Evolutionary conservation across 208 protist genomes (phyloP), one percentile per base, ranked within the genome.

Genomic region (Leishmania amazonensis): DNA sequence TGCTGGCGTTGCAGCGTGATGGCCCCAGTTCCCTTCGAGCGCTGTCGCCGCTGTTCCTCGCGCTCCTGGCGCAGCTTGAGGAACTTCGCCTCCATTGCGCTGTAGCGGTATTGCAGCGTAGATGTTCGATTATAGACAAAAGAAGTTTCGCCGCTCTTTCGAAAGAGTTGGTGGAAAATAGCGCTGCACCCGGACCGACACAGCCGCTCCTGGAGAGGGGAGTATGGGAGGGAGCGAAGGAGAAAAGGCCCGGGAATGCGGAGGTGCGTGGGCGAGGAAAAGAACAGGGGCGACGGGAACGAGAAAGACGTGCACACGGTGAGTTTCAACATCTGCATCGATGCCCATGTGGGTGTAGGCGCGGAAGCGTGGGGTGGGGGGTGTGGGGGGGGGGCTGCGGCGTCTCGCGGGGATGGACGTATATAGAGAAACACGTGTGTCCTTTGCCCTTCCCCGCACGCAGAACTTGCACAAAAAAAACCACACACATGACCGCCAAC

Each of bases 31-130:
- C 86, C 87, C 67, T 88, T 77, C 49, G 83, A 45, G 60, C 88
- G 89, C 75, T 85, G 84, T 54, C 75, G 83, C 3, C 90, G 90
- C 40, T 84, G 81, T 83, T 89, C 91, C 78, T 94, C 89, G 1
- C 94, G 87, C 87, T 95, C 91, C 60, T 94, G 89, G 31, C 89
- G 89, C 0, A 80, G 77, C 64, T 94, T 93, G 3, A 97, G 77
- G 74, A 97, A 97, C 83, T 89, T 88, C 76, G 92, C 89, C 65
- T 91, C 88, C 88, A 86, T 89, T 78, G n/a, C 57, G 57, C 51
- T n/a, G 35, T 28, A n/a, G 31, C n/a, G 11, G 8, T 76, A 21
- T 17, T 17, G 1, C 31, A 17, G 51, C 19, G 51, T 60, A 47
- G 51, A 40, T 38, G 72, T n/a, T 54, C 19, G 19, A 62, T 76